Conservation (phyloP, 805 yeast species). For the Yarrowia sp. region DNA sequence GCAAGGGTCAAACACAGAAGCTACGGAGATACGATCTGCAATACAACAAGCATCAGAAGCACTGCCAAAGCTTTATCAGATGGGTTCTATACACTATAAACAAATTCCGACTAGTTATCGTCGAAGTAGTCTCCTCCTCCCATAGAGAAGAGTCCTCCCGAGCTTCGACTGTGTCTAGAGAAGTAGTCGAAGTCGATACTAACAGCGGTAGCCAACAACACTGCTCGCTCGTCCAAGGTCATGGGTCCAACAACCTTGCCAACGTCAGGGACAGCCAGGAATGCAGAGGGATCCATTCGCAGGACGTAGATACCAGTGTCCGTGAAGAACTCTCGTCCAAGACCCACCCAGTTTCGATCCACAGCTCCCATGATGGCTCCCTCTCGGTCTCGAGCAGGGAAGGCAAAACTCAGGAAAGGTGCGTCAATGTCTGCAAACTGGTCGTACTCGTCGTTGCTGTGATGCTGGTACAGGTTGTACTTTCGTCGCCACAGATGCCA, state of each 20-base stretch:
- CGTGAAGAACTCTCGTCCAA: conserved; percentile 88
- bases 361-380: conserved; percentile 69
- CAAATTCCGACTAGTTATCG: background rate
- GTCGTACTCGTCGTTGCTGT: conserved; percentile 47
- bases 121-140: conserved; percentile 41
- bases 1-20: too few relatives aligned
- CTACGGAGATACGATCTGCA: too few relatives aligned
- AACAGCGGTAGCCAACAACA: conserved; percentile 80
- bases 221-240: conserved; percentile 79
- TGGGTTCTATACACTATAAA: conserved; percentile 2
- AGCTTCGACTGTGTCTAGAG: conserved; percentile 78
- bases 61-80: background rate
- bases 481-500: conserved; percentile 95
- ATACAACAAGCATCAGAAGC: too few relatives aligned
- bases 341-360: conserved; percentile 92
- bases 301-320: conserved; percentile 92
- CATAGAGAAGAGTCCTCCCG: conserved; percentile 33
- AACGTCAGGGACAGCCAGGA: conserved; percentile 55
- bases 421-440: conserved; percentile 90
- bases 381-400: conserved; percentile 63
- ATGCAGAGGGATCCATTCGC: conserved; percentile 70
- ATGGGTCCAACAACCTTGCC: conserved; percentile 46
- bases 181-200: conserved; percentile 95
- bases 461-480: conserved; percentile 65
- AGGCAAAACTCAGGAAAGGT: conserved; percentile 80